Conservation (phyloP, 2,329 filamentous ascomycete species). For the Penicillium sp. region DNA sequence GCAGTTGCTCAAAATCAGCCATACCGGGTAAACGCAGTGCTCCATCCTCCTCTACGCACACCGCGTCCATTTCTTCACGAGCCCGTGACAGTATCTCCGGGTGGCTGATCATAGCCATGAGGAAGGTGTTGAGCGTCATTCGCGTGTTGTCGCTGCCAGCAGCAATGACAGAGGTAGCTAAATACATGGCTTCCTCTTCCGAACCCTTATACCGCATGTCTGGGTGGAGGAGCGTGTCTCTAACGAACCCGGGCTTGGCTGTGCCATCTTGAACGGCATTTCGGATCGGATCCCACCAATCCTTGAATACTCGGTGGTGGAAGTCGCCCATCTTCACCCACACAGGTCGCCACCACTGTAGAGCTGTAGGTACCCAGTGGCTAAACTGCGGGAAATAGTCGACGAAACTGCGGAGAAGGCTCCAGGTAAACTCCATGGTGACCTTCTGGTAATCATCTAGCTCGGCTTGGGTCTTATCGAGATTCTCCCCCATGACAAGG, state of each 20-base stretch:
- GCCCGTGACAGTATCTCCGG: constrained; percentile 25
- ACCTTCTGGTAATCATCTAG: constrained; percentile 41
- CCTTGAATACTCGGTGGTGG: constrained; percentile 34
- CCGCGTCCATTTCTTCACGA: constrained; percentile 4
- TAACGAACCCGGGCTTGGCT: constrained; percentile 37
- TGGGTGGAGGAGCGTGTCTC: constrained; percentile 32
- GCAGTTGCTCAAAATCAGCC: constrained; percentile 24
- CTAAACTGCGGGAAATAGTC: constrained; percentile 42
- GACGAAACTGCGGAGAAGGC: constrained; percentile 35
- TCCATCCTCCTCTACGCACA: not conserved
- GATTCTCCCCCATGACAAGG: too few relatives aligned
- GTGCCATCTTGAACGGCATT: constrained; percentile 25
- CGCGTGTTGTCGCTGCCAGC: constrained; percentile 49
- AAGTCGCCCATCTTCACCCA: constrained; percentile 37
- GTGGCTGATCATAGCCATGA: constrained; percentile 27
- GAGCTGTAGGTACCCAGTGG: constrained; percentile 25
- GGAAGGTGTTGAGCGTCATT: constrained; percentile 36
- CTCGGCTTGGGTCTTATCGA: constrained; percentile 29
- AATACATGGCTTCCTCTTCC: constrained; percentile 43
- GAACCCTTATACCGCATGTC: constrained; percentile 30
- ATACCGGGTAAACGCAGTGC: constrained; percentile 22
- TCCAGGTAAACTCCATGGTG: constrained; percentile 36
- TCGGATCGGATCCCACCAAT: constrained; percentile 37
- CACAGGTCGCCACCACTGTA: constrained; percentile 26
- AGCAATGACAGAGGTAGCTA: constrained; percentile 42